phyloP scores from a whole-genome alignment of 805 yeast genomes.

The Candida glaebosa region DNA sequence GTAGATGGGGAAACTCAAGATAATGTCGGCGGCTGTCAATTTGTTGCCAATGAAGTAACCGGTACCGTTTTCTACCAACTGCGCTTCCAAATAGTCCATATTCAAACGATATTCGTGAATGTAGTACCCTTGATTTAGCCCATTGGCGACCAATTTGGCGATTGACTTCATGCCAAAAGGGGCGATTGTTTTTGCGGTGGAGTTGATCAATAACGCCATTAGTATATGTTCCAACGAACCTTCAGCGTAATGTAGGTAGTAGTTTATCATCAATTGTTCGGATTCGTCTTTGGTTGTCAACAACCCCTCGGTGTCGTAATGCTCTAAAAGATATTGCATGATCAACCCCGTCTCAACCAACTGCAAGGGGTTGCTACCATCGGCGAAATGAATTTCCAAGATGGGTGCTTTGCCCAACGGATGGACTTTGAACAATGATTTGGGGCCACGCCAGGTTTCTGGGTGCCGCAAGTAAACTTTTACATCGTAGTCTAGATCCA shows the following conservation, averaged over 20 bases:
- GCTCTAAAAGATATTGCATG: slow-evolving; percentile 31
- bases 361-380: slow-evolving; percentile 31
- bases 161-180: slow-evolving; percentile 49
- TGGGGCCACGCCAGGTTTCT: slow-evolving; percentile 42
- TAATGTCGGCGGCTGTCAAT: slow-evolving; percentile 37
- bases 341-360: slow-evolving; percentile 39
- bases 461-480: slow-evolving; percentile 50
- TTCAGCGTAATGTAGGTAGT: slow-evolving; percentile 56
- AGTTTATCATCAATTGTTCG: slow-evolving; percentile 46
- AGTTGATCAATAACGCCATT: slow-evolving; percentile 35
- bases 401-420: slow-evolving; percentile 66
- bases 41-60: slow-evolving; percentile 37
- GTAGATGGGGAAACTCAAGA: slow-evolving; percentile 33
- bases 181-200: slow-evolving; percentile 37
- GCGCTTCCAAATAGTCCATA: slow-evolving; percentile 27
- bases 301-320: slow-evolving; percentile 30
- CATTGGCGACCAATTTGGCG: slow-evolving; percentile 40
- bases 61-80: slow-evolving; percentile 21
- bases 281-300: slow-evolving; percentile 28
- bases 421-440: slow-evolving; percentile 48
- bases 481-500: slow-evolving; percentile 52
- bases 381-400: slow-evolving; percentile 39
- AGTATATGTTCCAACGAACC: slow-evolving; percentile 56
- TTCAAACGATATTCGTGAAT: slow-evolving; percentile 41
- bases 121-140: slow-evolving; percentile 48